Evolutionary conservation across 2,329 filamentous ascomycete species (phyloP).

Genomic region (Microdochium bolleyi): DNA sequence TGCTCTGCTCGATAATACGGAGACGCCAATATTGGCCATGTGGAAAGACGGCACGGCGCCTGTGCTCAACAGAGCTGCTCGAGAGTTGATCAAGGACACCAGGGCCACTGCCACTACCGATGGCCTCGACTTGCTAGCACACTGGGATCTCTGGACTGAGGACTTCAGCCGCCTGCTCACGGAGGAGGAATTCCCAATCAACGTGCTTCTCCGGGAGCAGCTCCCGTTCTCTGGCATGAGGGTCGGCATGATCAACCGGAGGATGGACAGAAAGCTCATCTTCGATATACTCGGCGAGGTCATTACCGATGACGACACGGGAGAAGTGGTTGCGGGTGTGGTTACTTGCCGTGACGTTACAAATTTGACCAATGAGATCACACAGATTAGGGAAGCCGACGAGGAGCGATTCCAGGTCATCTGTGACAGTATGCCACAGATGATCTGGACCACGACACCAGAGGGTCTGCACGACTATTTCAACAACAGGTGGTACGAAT

Average conservation of each 20-base stretch:
- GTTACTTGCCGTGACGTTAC: conserved; percentile 69
- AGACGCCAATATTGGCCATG: conserved; percentile 69
- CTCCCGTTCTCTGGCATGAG: conserved; percentile 49
- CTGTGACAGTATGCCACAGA: conserved; percentile 63
- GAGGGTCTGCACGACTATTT: conserved; percentile 66
- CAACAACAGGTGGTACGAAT: conserved; percentile 72
- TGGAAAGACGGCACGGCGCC: conserved; percentile 73
- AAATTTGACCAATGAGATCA: conserved; percentile 59
- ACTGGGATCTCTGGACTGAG: conserved; percentile 56
- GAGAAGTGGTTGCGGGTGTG: conserved; percentile 67
- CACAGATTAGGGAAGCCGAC: conserved; percentile 60
- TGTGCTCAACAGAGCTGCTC: conserved; percentile 62
- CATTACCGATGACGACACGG: conserved; percentile 56
- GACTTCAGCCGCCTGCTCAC: conserved; percentile 55
- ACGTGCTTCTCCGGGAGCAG: conserved; percentile 53
- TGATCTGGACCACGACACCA: conserved; percentile 66
- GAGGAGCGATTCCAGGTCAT: conserved; percentile 69
- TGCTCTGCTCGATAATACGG: conserved; percentile 66
- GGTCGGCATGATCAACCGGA: conserved; percentile 54
- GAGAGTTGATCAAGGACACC: conserved; percentile 37
- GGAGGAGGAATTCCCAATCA: conserved; percentile 57
- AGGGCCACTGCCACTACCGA: conserved; percentile 31
- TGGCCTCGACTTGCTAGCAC: conserved; percentile 47
- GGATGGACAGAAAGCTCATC: conserved; percentile 41
- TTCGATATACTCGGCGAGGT: conserved; percentile 62